Base-by-base conservation (phyloP, 2,329 filamentous ascomycete genomes). In the Alternaria sp. region DNA sequence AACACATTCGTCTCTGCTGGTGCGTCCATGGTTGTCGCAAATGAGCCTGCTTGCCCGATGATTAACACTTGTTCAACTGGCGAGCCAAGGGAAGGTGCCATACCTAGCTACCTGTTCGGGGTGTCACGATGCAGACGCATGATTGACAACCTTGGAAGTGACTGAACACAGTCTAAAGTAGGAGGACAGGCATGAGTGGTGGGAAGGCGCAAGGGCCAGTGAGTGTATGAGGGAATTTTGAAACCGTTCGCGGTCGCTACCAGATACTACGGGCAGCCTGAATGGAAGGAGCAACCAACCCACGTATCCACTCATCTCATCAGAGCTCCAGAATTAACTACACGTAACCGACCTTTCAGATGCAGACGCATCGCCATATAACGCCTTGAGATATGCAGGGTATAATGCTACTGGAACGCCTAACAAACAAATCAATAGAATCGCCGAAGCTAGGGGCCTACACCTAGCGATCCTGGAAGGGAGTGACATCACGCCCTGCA, bases 351-450 rank as follows among this genome's bases (percentile, higher is more conserved):
- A 54, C 26, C 3, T 19, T 43, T 43, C 19, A 12, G 32, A 44
- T 25, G 36, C 17, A 17, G 15, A 4, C 17, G 28, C 30, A 50
- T 36, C 46, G 32, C 54, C 17, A 54, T 25, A 52, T 40, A 66
- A 66, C 61, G 57, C 64, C 64, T 23, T 57, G 44, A 55, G 28
- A 23, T 8, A 70, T 69, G 69, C 58, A 54, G 67, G 69, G 70
- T 69, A 72, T 71, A 64, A 67, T 67, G 65, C 59, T 61, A 64
- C 46, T 59, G 54, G 61, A 47, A 66, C 47, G 57, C 56, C 43
- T 54, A 40, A 50, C 23, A 45, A 25, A 56, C 17, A 65, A 49
- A 49, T 51, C 26, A 17, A 45, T 26, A 15, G 32, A 36, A 26
- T 17, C 17, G 23, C 17, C 45, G 21, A 30, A 32, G 45, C 11